Percentiles rank a stretch among this genome's conserved stretches.
Evolutionary conservation across 2,329 filamentous ascomycete genomes (phyloP).

Genomic region (Dactylella cylindrospora): DNA sequence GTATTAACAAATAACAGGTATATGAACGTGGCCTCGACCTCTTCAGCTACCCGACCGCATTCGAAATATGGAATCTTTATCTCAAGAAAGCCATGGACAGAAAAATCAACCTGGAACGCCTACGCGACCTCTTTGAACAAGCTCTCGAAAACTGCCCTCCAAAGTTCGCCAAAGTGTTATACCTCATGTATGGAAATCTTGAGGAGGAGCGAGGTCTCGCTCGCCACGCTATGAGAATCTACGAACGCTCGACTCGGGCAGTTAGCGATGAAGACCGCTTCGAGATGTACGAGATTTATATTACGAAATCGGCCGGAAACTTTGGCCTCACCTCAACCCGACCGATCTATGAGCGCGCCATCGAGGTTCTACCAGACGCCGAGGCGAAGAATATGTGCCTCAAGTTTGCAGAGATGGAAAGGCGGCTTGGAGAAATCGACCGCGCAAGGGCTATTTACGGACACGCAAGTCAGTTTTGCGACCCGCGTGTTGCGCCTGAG

Average conservation of each 20-base stretch:
- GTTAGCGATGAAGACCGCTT: conserved; percentile 92
- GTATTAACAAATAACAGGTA: conserved; percentile 54
- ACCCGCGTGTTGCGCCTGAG: conserved; percentile 80
- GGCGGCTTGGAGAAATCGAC: conserved; percentile 87
- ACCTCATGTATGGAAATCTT: conserved; percentile 96
- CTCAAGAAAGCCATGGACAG: conserved; percentile 95
- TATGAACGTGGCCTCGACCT: conserved; percentile 95
- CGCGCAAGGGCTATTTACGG: conserved; percentile 93
- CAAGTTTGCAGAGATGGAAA: conserved; percentile 97
- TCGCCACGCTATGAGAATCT: conserved; percentile 97
- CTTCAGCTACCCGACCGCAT: conserved; percentile 97
- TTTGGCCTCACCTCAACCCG: conserved; percentile 93
- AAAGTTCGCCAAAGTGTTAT: conserved; percentile 92
- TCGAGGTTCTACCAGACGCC: conserved; percentile 84
- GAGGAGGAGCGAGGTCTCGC: conserved; percentile 95
- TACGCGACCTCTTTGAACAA: conserved; percentile 95
- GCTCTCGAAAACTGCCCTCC: conserved; percentile 91
- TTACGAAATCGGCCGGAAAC: conserved; percentile 96
- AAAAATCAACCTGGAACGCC: conserved; percentile 89
- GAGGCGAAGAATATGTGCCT: conserved; percentile 98
- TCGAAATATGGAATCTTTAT: conserved; percentile 98
- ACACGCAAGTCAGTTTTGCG: conserved; percentile 95
- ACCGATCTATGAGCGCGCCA: conserved; percentile 93
- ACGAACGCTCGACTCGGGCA: conserved; percentile 91
- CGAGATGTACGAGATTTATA: conserved; percentile 99